Percentiles rank a stretch among this genome's conserved stretches.
phyloP scores from a whole-genome alignment of 2,329 filamentous ascomycete genomes.

The Paecilomyces dactylethromorphus region DNA sequence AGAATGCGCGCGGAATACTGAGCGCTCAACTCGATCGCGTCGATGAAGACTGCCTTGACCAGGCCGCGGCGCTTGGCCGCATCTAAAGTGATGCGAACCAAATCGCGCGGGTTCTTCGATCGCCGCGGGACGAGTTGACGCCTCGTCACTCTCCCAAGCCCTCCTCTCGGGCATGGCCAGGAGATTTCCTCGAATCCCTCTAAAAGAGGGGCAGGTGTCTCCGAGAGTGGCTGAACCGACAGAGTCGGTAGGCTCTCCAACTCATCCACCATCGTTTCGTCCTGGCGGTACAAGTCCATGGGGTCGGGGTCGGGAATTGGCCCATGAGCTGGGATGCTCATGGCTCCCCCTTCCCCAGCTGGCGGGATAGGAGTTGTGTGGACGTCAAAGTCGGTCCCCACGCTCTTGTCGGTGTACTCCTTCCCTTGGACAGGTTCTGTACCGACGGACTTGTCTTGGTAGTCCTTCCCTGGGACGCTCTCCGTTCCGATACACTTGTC shows the following conservation, averaged over 20 bases:
- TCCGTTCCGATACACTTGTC: neutral
- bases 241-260: neutral
- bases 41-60: neutral
- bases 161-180: neutral
- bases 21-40: neutral
- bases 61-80: neutral
- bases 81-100: neutral
- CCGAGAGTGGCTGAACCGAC: neutral
- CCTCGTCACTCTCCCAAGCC: neutral
- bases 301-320: neutral
- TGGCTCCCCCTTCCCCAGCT: neutral
- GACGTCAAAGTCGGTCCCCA: neutral
- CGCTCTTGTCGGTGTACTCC: neutral
- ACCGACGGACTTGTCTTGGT: neutral
- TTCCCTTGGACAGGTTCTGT: neutral
- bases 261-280: neutral
- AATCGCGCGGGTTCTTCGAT: neutral
- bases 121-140: neutral
- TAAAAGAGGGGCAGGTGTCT: neutral
- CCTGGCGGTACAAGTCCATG: neutral
- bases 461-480: neutral
- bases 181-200: neutral
- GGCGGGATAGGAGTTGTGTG: neutral
- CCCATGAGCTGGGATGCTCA: neutral
- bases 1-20: neutral